A percentile compares a stretch with the other conserved stretches of the same genome.
Conservation (phyloP, 2,329 filamentous ascomycete species). For the Trichophaea hybrida region DNA sequence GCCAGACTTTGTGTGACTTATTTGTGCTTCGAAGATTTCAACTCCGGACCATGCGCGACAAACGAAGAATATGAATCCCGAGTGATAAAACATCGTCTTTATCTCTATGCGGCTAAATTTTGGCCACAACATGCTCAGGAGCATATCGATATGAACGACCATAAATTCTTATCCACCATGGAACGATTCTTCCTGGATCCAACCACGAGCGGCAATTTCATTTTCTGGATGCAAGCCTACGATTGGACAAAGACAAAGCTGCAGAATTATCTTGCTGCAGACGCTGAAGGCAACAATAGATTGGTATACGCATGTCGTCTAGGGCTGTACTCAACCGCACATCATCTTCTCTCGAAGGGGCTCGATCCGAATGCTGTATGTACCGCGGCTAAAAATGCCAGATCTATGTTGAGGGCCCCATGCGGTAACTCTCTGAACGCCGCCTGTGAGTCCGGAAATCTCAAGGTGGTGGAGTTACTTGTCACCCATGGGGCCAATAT, state of each 20-base stretch:
- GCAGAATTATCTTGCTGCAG: background rate
- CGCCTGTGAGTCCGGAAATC: background rate
- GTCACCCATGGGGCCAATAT: slow-evolving; percentile 23
- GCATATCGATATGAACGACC: background rate
- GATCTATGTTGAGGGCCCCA: background rate
- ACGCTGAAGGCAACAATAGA: background rate
- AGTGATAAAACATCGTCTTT: background rate
- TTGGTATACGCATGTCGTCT: background rate
- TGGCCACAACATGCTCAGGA: background rate
- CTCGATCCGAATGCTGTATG: slow-evolving; percentile 9
- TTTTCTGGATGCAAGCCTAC: background rate
- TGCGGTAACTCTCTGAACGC: slow-evolving; percentile 14
- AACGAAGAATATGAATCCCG: background rate
- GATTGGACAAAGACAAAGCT: background rate
- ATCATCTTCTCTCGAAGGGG: slow-evolving; percentile 11
- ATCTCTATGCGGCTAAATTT: slow-evolving; percentile 1
- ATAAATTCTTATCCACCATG: background rate
- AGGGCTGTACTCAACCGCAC: slow-evolving; percentile 5
- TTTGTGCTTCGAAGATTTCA: slow-evolving; percentile 7
- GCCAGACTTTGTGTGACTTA: slow-evolving; percentile 13
- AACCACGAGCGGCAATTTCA: background rate
- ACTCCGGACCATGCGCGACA: background rate
- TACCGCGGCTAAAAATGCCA: slow-evolving; percentile 7
- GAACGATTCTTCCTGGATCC: background rate
- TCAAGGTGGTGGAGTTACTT: slow-evolving; percentile 2